These are phyloP conservation scores for Chaetothyriales sp. DNA, from an alignment of 2,329 filamentous ascomycete species.

Conservation along the genomic window DNA sequence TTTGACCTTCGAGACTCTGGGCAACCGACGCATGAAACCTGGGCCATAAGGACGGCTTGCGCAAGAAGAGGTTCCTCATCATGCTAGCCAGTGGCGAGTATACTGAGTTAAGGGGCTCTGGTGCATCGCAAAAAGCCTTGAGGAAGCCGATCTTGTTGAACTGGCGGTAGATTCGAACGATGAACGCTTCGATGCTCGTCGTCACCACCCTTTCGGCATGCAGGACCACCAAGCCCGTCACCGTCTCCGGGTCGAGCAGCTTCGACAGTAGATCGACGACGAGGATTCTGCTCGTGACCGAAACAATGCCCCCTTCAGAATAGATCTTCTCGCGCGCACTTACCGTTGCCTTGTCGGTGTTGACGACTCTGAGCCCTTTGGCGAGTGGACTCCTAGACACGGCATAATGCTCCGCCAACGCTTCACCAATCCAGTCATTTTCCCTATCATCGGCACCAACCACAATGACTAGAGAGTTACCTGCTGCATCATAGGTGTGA, in stretches of 20 bases:
- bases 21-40: slow-evolving; percentile 86
- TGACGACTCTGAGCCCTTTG: slow-evolving; percentile 77
- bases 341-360: slow-evolving; percentile 86
- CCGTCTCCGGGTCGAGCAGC: slow-evolving; percentile 64
- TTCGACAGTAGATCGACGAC: slow-evolving; percentile 83
- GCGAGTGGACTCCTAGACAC: slow-evolving; percentile 72
- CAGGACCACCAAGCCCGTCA: slow-evolving; percentile 75
- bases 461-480: slow-evolving; percentile 80
- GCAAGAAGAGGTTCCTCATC: slow-evolving; percentile 83
- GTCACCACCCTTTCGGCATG: slow-evolving; percentile 75
- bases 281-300: slow-evolving; percentile 87
- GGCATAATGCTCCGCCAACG: slow-evolving; percentile 85
- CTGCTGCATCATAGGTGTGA: slow-evolving; percentile 90
- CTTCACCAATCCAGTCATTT: slow-evolving; percentile 94
- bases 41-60: slow-evolving; percentile 81
- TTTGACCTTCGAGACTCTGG: slow-evolving; percentile 74
- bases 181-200: slow-evolving; percentile 87
- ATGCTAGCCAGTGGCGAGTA: slow-evolving; percentile 80
- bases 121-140: slow-evolving; percentile 89
- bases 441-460: slow-evolving; percentile 85
- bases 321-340: slow-evolving; percentile 85
- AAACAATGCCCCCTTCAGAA: slow-evolving; percentile 75
- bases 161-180: slow-evolving; percentile 82
- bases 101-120: slow-evolving; percentile 76
- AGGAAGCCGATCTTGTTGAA: slow-evolving; percentile 88